These are phyloP conservation scores for Ceriops decandra DNA, from an alignment of 345 rosid genomes.

Conservation along the genomic window DNA sequence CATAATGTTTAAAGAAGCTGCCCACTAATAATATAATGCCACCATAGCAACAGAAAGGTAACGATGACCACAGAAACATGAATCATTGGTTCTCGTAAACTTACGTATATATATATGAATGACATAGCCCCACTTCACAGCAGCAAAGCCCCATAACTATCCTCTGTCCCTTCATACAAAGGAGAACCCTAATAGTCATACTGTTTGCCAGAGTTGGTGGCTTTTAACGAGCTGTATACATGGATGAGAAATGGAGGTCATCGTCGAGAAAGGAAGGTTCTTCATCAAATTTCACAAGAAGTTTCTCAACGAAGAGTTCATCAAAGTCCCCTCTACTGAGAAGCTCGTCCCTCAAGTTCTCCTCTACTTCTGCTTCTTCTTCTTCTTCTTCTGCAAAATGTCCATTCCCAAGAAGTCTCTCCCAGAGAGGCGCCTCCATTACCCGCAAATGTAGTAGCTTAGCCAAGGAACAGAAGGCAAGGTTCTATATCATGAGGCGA, in stretches of 20 bases:
- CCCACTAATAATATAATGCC: no score
- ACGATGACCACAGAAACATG: no score
- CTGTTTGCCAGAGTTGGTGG: no score
- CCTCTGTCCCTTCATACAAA: not conserved
- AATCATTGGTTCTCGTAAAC: no score
- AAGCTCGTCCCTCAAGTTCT: conserved; percentile 49
- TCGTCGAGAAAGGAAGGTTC: conserved; percentile 50
- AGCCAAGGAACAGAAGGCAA: conserved; percentile 95
- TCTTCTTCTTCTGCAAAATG: conserved; percentile 44
- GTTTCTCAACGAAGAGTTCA: conserved; percentile 65
- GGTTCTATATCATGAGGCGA: conserved; percentile 93
- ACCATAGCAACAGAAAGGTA: no score
- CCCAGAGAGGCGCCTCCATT: conserved; percentile 57
- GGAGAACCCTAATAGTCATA: not conserved
- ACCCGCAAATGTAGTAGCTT: conserved; percentile 73
- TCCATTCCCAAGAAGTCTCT: conserved; percentile 42
- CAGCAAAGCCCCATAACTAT: conserved; percentile 7
- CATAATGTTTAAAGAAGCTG: no score
- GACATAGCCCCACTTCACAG: conserved; percentile 19
- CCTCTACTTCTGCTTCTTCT: conserved; percentile 21
- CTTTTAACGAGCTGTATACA: conserved; percentile 12
- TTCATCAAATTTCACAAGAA: conserved; percentile 43
- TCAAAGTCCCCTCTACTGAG: conserved; percentile 59
- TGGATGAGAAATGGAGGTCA: conserved; percentile 72
- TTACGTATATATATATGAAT: not conserved